phyloP scores from a whole-genome alignment of 1,139 yeast genomes.

The Hyphopichia khmerensis region DNA sequence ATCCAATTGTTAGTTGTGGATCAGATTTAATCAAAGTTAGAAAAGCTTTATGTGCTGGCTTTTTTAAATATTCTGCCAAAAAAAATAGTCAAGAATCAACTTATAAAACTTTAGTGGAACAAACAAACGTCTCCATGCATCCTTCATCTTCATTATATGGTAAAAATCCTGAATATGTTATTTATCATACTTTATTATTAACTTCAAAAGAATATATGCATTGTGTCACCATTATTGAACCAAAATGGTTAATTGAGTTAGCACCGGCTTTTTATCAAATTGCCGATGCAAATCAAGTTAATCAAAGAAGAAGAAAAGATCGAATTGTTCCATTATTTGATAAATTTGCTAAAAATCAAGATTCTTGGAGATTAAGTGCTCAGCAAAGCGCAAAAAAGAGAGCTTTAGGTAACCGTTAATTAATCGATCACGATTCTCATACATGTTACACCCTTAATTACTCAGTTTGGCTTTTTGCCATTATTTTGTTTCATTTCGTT shows the following conservation, averaged over 20 bases:
- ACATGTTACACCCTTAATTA: no score
- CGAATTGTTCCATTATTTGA: conserved; percentile 66
- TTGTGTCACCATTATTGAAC: conserved; percentile 76
- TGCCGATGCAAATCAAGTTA: conserved; percentile 41
- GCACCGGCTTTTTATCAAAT: conserved; percentile 86
- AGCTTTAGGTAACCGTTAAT: conserved; percentile 23
- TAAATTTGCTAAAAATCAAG: conserved; percentile 50
- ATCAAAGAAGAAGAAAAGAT: conserved; percentile 37
- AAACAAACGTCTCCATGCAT: conserved; percentile 79
- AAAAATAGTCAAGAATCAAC: conserved; percentile 67
- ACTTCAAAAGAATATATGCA: conserved; percentile 93
- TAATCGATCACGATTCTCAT: no score
- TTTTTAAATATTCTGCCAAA: conserved; percentile 81
- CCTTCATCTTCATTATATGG: conserved; percentile 84
- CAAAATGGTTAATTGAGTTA: conserved; percentile 78
- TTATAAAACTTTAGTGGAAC: conserved; percentile 74
- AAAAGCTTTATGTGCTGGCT: conserved; percentile 80
- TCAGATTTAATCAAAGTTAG: conserved; percentile 62
- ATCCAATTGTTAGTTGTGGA: conserved; percentile 59
- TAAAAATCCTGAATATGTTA: conserved; percentile 72
- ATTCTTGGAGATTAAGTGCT: conserved; percentile 42
- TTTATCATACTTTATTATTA: conserved; percentile 78
- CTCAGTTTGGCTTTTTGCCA: no score
- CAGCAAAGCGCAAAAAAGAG: conserved; percentile 32
- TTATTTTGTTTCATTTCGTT: no score